phyloP scores from a whole-genome alignment of 306 rosid species.

The Acacia confusa region DNA sequence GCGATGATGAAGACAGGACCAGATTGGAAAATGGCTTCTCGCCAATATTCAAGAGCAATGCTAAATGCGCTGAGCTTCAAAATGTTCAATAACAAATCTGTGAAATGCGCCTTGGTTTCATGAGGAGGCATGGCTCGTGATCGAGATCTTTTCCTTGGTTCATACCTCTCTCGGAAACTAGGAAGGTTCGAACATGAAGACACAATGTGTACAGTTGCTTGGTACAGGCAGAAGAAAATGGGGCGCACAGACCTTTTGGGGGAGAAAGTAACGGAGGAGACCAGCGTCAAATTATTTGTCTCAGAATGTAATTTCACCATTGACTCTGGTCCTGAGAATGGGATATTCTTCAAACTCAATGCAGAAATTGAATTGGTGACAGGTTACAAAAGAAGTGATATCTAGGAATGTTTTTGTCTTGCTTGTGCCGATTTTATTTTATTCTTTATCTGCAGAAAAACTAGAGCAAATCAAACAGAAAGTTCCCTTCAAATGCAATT shows the following conservation, averaged over 20 bases:
- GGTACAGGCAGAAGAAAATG: constrained; percentile 18
- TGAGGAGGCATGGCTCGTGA: constrained; percentile 11
- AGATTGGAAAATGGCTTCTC: constrained; percentile 95
- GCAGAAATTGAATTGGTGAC: background rate
- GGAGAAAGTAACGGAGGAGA: constrained; percentile 23
- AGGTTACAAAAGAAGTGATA: background rate
- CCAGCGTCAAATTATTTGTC: constrained; percentile 15
- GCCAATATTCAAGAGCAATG: constrained; percentile 85
- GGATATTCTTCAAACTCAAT: background rate
- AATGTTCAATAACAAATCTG: constrained; percentile 65
- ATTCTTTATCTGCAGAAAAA: background rate
- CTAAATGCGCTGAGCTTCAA: constrained; percentile 75
- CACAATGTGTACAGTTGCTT: constrained; percentile 29
- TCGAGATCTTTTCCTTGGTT: background rate
- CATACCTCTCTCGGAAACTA: constrained; percentile 14
- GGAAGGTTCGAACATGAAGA: background rate
- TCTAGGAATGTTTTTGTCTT: background rate
- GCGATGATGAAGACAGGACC: constrained; percentile 89
- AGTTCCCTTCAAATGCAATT: background rate
- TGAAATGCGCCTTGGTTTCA: constrained; percentile 15
- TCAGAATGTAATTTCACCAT: constrained; percentile 12
- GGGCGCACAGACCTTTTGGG: constrained; percentile 3
- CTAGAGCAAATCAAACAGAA: background rate
- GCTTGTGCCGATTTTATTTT: background rate
- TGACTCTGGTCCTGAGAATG: constrained; percentile 4